Evolutionary conservation across 139 green algal genomes (phyloP), one percentile per base, ranked within the genome.

Genomic region (Limnomonas spitsbergensis): DNA sequence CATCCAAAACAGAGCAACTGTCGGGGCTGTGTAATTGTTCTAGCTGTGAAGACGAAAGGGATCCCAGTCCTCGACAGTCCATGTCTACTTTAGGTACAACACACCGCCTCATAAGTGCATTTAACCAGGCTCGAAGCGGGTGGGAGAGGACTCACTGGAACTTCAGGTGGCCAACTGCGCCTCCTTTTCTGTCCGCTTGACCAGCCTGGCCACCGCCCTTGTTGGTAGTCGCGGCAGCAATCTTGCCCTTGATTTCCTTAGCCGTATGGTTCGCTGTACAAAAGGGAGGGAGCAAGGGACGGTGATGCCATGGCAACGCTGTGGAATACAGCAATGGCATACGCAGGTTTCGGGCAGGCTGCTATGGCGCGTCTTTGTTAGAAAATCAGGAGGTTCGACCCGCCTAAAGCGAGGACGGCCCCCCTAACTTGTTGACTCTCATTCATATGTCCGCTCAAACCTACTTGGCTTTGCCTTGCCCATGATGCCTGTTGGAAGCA

Each of bases 81-180:
- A 20, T 71, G 47, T 26, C 6, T 14, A 71, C 61, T 37, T 6
- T 6, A 26, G n/a, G 26, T 37, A 6, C 6, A 6, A 71, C 61
- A 71, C 26, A 71, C 61, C 26, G 24, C 26, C 61, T 37, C 26
- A 71, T 26, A 71, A 66, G 70, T 3, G 73, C 40, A 78, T 69
- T 38, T 35, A 37, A 3, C 38, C 26, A 34, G 53, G 3, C 40
- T 34, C 3, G 54, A 54, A 61, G 27, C 26, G 38, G n/a, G n/a
- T n/a, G n/a, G n/a, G n/a, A n/a, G n/a, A n/a, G n/a, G n/a, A 69
- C 73, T 69, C 27, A 93, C 79, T 90, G 88, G 82, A 85, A 95
- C 80, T 94, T 95, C 31, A 92, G 85, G 66, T 97, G 93, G 0
- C 93, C 92, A 0, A 74, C 90, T 3, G 88, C 79, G 42, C 92